phyloP scores from a whole-genome alignment of 192 early-diverging fungal species.

The Coemansia sp. region DNA sequence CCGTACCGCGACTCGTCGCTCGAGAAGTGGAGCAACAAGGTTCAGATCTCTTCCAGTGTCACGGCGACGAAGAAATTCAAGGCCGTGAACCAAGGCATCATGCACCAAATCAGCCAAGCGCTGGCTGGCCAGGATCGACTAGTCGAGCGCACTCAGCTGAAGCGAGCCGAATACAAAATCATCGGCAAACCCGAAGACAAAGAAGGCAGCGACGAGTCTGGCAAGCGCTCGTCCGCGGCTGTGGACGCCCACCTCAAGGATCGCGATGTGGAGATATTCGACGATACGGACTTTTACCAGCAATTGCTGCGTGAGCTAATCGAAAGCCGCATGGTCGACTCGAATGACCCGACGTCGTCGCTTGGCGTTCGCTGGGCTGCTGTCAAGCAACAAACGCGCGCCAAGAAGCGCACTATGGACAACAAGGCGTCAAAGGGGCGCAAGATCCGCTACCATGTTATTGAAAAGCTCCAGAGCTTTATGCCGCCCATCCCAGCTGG shows the following conservation, averaged over 20 bases:
- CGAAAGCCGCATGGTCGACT: constrained; percentile 87
- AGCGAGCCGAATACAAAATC: constrained; percentile 66
- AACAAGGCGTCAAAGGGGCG: constrained; percentile 90
- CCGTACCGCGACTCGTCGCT: constrained; percentile 81
- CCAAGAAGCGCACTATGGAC: constrained; percentile 73
- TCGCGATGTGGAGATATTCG: constrained; percentile 76
- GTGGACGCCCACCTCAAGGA: constrained; percentile 65
- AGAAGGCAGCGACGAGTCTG: constrained; percentile 6
- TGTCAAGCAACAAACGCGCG: constrained; percentile 62
- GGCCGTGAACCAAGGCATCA: constrained; percentile 82
- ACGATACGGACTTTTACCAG: constrained; percentile 95
- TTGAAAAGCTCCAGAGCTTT: constrained; percentile 95
- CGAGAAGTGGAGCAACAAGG: constrained; percentile 93
- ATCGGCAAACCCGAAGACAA: constrained; percentile 30
- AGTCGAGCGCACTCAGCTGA: constrained; percentile 83
- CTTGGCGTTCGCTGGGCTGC: constrained; percentile 83
- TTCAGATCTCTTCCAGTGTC: constrained; percentile 67
- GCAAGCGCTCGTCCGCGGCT: constrained; percentile 58
- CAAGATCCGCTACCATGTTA: constrained; percentile 89
- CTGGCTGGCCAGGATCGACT: constrained; percentile 72
- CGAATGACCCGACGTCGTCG: constrained; percentile 77
- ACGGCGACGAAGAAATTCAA: constrained; percentile 90
- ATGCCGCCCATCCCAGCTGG: constrained; percentile 91
- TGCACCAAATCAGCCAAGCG: constrained; percentile 71
- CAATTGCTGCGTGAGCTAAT: constrained; percentile 92